A percentile compares a stretch with the other conserved stretches of the same genome.
Conservation (phyloP, 768 basidiomycete genomes). For the Exsudoporus frostii region DNA sequence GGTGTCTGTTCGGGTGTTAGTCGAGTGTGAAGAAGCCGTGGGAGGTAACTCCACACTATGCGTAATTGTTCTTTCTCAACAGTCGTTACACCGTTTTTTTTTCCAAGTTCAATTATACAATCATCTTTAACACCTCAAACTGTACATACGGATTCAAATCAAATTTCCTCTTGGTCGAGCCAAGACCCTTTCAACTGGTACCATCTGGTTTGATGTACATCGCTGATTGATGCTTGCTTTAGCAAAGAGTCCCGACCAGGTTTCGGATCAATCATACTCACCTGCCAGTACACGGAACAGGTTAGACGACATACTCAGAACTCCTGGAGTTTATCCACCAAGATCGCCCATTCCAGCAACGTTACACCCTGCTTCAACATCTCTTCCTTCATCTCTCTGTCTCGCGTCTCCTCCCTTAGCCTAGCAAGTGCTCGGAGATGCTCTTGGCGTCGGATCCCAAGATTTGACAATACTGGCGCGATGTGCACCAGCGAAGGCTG, state of each 20-base stretch:
- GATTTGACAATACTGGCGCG: slow-evolving; percentile 47
- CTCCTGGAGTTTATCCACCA: slow-evolving; percentile 59
- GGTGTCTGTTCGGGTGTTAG: neutral
- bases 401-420: slow-evolving; percentile 62
- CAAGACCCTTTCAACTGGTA: neutral
- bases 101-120: neutral
- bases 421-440: slow-evolving; percentile 62
- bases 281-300: neutral
- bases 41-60: neutral
- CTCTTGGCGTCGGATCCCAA: slow-evolving; percentile 58
- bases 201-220: neutral
- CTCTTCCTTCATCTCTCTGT: slow-evolving; percentile 67
- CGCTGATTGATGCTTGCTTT: neutral
- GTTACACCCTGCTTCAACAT: slow-evolving; percentile 67
- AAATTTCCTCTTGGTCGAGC: neutral
- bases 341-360: slow-evolving; percentile 75
- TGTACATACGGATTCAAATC: neutral
- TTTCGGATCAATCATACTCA: neutral
- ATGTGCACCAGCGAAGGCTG: slow-evolving; percentile 66
- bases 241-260: neutral
- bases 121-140: neutral
- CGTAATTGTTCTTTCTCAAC: neutral
- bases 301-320: slow-evolving; percentile 16
- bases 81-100: neutral
- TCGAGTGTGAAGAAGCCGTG: neutral